These are phyloP conservation scores for Seiridium unicorne DNA, from an alignment of 2,329 filamentous ascomycete genomes.

Conservation along the genomic window DNA sequence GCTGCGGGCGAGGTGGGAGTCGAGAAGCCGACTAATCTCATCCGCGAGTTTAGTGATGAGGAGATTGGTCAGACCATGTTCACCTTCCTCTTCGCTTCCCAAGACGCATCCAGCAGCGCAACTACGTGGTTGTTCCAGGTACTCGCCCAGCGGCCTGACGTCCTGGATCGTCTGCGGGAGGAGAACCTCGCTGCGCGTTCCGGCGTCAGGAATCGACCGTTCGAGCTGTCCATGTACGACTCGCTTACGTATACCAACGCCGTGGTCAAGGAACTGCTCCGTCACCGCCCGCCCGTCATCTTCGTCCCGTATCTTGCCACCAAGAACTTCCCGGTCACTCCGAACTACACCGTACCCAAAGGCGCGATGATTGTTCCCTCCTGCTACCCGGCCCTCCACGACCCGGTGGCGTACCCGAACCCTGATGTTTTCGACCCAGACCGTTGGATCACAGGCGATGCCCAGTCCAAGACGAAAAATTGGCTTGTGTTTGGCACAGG, in stretches of 20 bases:
- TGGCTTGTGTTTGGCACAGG: constrained; percentile 54
- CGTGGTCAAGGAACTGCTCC: constrained; percentile 52
- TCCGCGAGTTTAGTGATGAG: constrained; percentile 47
- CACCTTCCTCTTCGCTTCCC: constrained; percentile 52
- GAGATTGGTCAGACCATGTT: constrained; percentile 51
- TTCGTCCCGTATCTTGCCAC: constrained; percentile 52
- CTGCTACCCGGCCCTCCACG: constrained; percentile 50
- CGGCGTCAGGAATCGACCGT: constrained; percentile 37
- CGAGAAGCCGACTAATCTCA: constrained; percentile 44
- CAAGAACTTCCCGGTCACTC: constrained; percentile 44
- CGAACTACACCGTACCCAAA: constrained; percentile 46
- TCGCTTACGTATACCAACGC: constrained; percentile 50
- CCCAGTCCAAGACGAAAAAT: constrained; percentile 48
- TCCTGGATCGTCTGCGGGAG: constrained; percentile 41
- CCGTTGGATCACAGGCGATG: constrained; percentile 50
- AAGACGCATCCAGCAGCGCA: constrained; percentile 51
- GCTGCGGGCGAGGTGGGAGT: constrained; percentile 50
- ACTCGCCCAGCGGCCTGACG: constrained; percentile 48
- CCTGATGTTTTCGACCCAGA: constrained; percentile 49
- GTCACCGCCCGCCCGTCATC: constrained; percentile 51
- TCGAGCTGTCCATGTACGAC: constrained; percentile 45
- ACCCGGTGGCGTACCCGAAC: constrained; percentile 44
- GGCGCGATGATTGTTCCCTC: constrained; percentile 49
- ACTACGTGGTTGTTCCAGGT: constrained; percentile 54
- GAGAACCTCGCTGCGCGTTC: constrained; percentile 44